phyloP scores from a whole-genome alignment of 352 stramenopile genomes.

The Phytophthora crassamura region DNA sequence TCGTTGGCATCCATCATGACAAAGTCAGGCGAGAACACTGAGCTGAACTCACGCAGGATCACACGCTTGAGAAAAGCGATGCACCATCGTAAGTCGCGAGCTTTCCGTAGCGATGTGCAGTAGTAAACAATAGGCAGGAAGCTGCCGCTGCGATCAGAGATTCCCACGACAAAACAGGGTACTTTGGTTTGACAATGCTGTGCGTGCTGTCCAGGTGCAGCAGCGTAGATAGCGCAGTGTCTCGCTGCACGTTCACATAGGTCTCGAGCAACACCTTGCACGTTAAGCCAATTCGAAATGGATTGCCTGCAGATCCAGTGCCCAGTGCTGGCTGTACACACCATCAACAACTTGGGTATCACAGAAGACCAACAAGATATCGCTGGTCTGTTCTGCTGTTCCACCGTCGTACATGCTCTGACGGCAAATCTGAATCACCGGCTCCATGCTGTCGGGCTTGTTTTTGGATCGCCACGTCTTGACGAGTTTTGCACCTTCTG shows the following conservation, averaged over 20 bases:
- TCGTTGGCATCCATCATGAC: slow-evolving; percentile 3
- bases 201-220: neutral
- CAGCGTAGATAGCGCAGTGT: neutral
- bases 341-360: neutral
- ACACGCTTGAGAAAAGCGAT: neutral
- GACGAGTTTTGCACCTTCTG: neutral
- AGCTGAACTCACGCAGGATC: neutral
- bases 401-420: slow-evolving; percentile 2
- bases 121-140: neutral
- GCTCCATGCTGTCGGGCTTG: neutral
- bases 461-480: slow-evolving; percentile 2
- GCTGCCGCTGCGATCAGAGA: neutral
- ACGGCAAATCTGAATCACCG: slow-evolving; percentile 1
- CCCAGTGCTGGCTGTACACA: neutral
- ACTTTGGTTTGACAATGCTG: neutral
- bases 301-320: neutral
- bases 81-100: neutral
- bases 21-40: neutral
- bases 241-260: neutral
- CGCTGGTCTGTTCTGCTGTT: neutral
- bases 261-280: neutral
- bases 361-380: neutral
- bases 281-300: slow-evolving; percentile 1
- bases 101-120: neutral
- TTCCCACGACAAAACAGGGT: neutral